These are phyloP conservation scores for Picea abies DNA, from an alignment of 83 land plant species.

Conservation along the genomic window DNA sequence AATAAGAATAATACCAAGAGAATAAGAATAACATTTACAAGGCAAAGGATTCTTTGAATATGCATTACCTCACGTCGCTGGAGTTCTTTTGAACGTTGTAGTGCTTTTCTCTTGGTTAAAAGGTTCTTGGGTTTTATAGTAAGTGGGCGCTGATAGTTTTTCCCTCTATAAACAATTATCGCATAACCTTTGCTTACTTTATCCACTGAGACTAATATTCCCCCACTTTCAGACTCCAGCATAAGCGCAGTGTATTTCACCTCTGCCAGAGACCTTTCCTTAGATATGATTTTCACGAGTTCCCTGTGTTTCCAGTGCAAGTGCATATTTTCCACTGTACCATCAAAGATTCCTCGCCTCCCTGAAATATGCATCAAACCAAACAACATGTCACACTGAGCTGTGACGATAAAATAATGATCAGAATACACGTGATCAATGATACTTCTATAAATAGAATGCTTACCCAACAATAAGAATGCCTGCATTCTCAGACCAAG, in stretches of 20 bases:
- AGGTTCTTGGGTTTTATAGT: conserved; percentile 84
- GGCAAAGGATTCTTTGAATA: not conserved
- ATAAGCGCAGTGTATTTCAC: conserved; percentile 71
- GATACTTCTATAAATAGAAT: not conserved
- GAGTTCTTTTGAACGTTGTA: conserved; percentile 82
- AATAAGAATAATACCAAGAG: not conserved
- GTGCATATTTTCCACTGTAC: conserved; percentile 98
- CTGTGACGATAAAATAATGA: not conserved
- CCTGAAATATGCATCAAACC: conserved; percentile 46
- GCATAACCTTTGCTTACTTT: conserved; percentile 85
- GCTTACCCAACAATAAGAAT: conserved; percentile 86
- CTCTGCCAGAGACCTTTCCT: conserved; percentile 55
- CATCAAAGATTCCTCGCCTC: conserved; percentile 97
- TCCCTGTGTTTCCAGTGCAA: conserved; percentile 99
- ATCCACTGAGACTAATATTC: conserved; percentile 84
- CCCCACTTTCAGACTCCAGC: conserved; percentile 95
- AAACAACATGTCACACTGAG: conserved; percentile 11
- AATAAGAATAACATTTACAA: not conserved
- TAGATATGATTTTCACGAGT: conserved; percentile 79
- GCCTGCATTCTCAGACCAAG: conserved; percentile 93
- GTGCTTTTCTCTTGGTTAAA: conserved; percentile 90
- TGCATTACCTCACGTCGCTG: conserved; percentile 81
- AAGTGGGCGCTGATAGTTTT: conserved; percentile 82
- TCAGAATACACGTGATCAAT: not conserved
- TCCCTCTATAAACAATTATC: conserved; percentile 83